Evolutionary conservation across 2,329 filamentous ascomycete species (phyloP), one percentile per base, ranked within the genome.

Genomic region (Microascus cirrosus): DNA sequence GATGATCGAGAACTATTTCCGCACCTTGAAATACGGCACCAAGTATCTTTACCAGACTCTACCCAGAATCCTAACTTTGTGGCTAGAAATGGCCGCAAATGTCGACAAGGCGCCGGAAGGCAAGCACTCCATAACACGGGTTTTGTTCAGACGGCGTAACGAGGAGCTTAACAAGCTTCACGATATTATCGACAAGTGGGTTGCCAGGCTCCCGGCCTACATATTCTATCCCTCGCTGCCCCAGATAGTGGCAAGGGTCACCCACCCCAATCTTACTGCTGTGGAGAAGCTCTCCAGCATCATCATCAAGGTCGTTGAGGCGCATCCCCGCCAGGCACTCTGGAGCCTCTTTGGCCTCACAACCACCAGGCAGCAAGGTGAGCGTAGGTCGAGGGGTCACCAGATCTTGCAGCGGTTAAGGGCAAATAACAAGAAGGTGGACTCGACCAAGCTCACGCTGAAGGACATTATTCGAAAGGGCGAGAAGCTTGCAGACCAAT

Each of bases 31-130:
- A 32, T 93, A 86, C 63, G 94, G 94, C 35, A 94, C 90, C 53
- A 99, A 97, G 71, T 96, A 97, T 70, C 83, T 96, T 51, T 95
- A 96, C 66, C 92, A 97, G 70, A 96, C 92, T 0, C 76, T 99
- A 36, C 95, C 94, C 0, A 89, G 95, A 61, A 80, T 96, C 53
- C 74, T 99, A 48, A 99, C 94, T 0, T 77, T 99, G 2, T 99
- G 95, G 93, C 77, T 99, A 42, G 93, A 96, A 65, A 81, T 99
- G 61, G 93, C 90, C 6, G 86, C 87, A 42, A 84, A 89, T 60
- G 77, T 90, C 39, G 82, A 88, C 66, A 82, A 84, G 63, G 71
- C 79, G 5, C 79, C 80, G 0, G 78, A 82, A 54, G 78, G 73
- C 51, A 83, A 81, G 65, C 73, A 77, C 18, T 81, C 73, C 45